These are phyloP conservation scores for Pluteus cervinus DNA, from an alignment of 768 basidiomycete species.

Conservation along the genomic window DNA sequence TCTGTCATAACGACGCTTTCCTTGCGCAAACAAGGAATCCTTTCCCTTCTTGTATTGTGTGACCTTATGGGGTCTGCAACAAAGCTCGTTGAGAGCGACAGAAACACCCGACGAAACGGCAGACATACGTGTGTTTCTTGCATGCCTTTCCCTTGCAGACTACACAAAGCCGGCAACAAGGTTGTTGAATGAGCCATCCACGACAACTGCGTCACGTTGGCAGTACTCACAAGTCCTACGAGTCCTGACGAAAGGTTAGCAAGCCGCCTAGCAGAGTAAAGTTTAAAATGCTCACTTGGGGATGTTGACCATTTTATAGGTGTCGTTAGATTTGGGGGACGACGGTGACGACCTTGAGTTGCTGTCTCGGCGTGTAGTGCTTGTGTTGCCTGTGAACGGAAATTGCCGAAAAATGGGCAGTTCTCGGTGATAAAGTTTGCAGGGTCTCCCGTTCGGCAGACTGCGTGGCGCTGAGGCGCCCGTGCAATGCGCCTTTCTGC, in stretches of 20 bases:
- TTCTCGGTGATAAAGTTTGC: slow-evolving; percentile 25
- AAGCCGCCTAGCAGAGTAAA: slow-evolving; percentile 8
- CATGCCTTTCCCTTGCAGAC: slow-evolving; percentile 96
- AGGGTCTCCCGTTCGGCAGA: not conserved
- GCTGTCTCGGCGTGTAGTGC: slow-evolving; percentile 18
- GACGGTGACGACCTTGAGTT: slow-evolving; percentile 37
- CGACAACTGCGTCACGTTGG: slow-evolving; percentile 1
- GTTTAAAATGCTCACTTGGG: slow-evolving; percentile 94
- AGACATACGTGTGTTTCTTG: slow-evolving; percentile 91
- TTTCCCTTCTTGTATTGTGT: slow-evolving; percentile 99
- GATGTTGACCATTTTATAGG: slow-evolving; percentile 95
- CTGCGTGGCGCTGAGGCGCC: no score
- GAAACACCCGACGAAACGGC: slow-evolving; percentile 7
- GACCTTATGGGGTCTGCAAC: slow-evolving; percentile 89
- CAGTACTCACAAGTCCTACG: slow-evolving; percentile 87
- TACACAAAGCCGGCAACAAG: slow-evolving; percentile 19
- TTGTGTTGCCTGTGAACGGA: slow-evolving; percentile 31
- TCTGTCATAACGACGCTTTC: slow-evolving; percentile 99
- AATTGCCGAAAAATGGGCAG: slow-evolving; percentile 36
- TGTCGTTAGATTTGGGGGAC: slow-evolving; percentile 14
- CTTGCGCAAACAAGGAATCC: slow-evolving; percentile 95
- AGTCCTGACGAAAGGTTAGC: slow-evolving; percentile 43
- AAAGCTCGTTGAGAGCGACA: slow-evolving; percentile 10
- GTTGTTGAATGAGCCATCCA: slow-evolving; percentile 5
- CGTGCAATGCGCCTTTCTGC: slow-evolving; percentile 1